Percentiles rank a stretch among this genome's conserved stretches.
Conservation (phyloP, 208 protist genomes). For the Crithidia fasciculata region DNA sequence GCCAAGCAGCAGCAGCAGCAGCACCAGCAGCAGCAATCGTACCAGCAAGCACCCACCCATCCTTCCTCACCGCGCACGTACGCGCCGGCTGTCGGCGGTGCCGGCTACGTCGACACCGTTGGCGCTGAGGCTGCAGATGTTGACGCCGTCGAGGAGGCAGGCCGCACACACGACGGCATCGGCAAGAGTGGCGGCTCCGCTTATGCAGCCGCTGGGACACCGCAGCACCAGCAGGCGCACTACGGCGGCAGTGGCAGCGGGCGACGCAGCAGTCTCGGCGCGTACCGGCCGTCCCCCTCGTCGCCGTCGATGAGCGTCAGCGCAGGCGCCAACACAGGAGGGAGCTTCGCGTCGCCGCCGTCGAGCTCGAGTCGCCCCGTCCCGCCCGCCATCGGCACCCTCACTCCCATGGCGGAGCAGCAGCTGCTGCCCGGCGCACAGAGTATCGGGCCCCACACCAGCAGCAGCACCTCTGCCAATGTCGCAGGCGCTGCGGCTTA, state of each 20-base stretch:
- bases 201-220: not conserved
- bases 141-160: constrained; percentile 3
- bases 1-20: constrained; percentile 3
- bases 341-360: not conserved
- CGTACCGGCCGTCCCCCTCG: not conserved
- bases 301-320: not conserved
- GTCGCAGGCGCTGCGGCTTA: not conserved
- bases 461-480: not conserved
- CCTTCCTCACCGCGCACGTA: not conserved
- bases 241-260: constrained; percentile 2
- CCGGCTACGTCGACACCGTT: not conserved
- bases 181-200: not conserved
- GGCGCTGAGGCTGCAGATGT: constrained; percentile 1
- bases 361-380: not conserved
- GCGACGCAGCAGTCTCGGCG: not conserved
- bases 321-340: not conserved
- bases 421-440: not conserved
- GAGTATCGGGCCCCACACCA: not conserved
- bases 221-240: constrained; percentile 4
- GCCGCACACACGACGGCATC: not conserved
- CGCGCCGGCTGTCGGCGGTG: not conserved
- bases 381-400: not conserved
- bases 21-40: constrained; percentile 4
- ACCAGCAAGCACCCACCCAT: not conserved
- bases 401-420: not conserved